Percentiles rank a stretch among this genome's conserved stretches.
These are phyloP conservation scores for Chlamydomonas sp. DNA, from an alignment of 139 green algal species.

Conservation along the genomic window DNA sequence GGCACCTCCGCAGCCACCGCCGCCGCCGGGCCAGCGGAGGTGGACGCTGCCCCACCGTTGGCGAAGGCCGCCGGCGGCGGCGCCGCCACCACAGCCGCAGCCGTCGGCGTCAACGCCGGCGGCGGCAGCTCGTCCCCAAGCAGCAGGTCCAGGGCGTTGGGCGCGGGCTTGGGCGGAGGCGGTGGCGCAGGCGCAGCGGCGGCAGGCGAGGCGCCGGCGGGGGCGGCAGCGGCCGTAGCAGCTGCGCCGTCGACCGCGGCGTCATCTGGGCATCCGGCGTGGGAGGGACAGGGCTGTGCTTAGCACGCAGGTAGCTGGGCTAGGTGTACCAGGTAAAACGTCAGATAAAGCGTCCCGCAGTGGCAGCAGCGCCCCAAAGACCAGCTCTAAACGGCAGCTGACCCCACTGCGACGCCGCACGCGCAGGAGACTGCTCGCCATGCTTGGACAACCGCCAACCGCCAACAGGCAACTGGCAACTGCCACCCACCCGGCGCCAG, in stretches of 20 bases:
- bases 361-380: not conserved
- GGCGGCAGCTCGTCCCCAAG: constrained; percentile 15
- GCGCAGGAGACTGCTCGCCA: not conserved
- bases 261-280: not conserved
- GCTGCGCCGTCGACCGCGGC: not conserved
- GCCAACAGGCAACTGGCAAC: no score
- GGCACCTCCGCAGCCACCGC: no score
- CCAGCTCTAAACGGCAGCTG: not conserved
- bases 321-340: no score
- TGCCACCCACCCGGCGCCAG: constrained; percentile 28
- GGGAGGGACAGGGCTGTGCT: no score
- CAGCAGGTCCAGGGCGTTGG: constrained; percentile 14
- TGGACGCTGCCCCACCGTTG: not conserved
- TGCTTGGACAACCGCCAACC: not conserved
- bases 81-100: no score
- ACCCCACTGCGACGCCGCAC: not conserved
- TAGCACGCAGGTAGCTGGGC: no score
- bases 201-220: not conserved
- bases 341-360: no score
- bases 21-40: no score
- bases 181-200: not conserved
- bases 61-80: not conserved
- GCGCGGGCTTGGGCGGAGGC: not conserved
- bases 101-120: not conserved
- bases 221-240: not conserved